Base-by-base conservation (phyloP, 2,329 filamentous ascomycete genomes). In the Aspergillus udagawae region DNA sequence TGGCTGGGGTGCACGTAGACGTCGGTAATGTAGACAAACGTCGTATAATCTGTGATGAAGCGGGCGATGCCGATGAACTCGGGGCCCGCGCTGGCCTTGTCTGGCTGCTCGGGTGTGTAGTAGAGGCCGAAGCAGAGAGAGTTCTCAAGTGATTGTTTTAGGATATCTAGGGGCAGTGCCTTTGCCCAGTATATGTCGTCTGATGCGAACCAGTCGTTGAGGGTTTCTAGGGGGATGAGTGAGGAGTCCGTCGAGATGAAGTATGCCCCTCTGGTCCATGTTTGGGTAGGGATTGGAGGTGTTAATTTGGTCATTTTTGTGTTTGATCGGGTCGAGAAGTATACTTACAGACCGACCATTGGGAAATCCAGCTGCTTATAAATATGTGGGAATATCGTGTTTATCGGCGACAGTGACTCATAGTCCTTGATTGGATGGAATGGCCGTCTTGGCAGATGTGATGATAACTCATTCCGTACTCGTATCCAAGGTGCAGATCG, bases 11-110 rank as follows among this genome's bases (percentile, higher is more conserved):
- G 69, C 23, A 90, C 77, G 69, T 87, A 90, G 21, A 90, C 84
- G 65, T 90, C 88, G 27, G 87, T 87, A 42, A 88, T 73, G 64
- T 89, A 91, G 35, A 82, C 86, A 63, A 90, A 84, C 0, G 87
- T 88, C 49, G 85, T 80, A 65, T 83, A 82, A 71, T 91, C 89
- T 8, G 88, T 91, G 52, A 91, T 76, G n/a, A 89, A 71, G 35
- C 88, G 79, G 1, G 80, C 82, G 55, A 87, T 79, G 0, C 85
- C 86, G 51, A 88, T 76, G 63, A 80, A 75, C n/a, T 70, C 68
- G 9, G 64, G 67, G 8, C 60, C 53, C 9, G 29, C 23, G 48
- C 50, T 35, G 65, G 59, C 32, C 60, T 63, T 66, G 44, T 45
- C 10, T 48, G 27, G 49, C 44, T n/a, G 14, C 12, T 5, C 6